These are phyloP conservation scores for Ustilaginoidea virens DNA, from an alignment of 2,329 filamentous ascomycete species.

Conservation along the genomic window DNA sequence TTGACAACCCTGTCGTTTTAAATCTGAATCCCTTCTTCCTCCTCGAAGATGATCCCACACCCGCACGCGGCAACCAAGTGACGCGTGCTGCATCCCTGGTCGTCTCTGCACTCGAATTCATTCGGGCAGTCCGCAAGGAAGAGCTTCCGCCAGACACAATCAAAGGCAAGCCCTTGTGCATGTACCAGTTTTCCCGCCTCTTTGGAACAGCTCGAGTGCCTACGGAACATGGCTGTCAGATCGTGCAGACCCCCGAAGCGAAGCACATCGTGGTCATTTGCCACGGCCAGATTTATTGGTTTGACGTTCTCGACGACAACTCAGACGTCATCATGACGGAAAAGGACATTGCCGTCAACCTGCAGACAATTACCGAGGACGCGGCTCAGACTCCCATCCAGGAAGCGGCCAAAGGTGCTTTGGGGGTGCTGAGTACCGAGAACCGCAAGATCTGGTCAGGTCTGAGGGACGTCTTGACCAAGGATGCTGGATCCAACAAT, in stretches of 20 bases:
- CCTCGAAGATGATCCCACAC: constrained; percentile 91
- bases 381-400: constrained; percentile 80
- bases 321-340: constrained; percentile 95
- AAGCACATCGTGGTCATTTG: constrained; percentile 90
- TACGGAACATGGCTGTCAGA: constrained; percentile 87
- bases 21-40: constrained; percentile 98
- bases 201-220: constrained; percentile 93
- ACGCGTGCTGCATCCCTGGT: constrained; percentile 86
- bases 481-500: constrained; percentile 81
- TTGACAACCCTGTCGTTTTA: constrained; percentile 90
- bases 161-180: constrained; percentile 74
- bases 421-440: constrained; percentile 89
- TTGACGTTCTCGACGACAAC: constrained; percentile 90
- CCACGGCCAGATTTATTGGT: constrained; percentile 97
- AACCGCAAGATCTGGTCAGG: constrained; percentile 95
- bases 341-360: constrained; percentile 78
- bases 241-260: constrained; percentile 84
- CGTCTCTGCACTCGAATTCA: constrained; percentile 79
- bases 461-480: constrained; percentile 71
- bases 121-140: constrained; percentile 81
- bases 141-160: constrained; percentile 82
- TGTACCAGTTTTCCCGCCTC: constrained; percentile 94
- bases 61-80: constrained; percentile 90
- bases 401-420: constrained; percentile 84
- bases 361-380: constrained; percentile 85